Conservation (phyloP, 108 stramenopile genomes). For the Aurantiochytrium sp. region DNA sequence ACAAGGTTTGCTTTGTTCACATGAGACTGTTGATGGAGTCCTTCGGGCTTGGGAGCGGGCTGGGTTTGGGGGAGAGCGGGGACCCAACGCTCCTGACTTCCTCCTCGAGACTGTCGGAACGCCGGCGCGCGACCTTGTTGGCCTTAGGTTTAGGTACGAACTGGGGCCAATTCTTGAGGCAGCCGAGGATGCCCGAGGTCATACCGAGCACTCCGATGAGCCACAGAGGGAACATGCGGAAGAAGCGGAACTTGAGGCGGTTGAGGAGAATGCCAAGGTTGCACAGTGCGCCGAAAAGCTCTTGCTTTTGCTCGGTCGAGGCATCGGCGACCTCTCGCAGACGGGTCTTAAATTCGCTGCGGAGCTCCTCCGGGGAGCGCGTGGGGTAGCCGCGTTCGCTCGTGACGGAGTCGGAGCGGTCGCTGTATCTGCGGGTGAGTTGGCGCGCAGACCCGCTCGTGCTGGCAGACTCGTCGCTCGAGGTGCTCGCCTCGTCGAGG, state of each 20-base stretch:
- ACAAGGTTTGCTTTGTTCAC: no score
- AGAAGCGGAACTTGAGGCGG: slow-evolving; percentile 1
- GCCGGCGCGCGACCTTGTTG: neutral
- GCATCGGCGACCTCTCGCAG: neutral
- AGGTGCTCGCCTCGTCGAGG: neutral
- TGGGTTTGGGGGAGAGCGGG: neutral
- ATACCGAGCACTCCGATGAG: neutral
- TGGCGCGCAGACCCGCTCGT: neutral
- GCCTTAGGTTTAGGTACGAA: slow-evolving; percentile 13
- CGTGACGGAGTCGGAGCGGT: neutral
- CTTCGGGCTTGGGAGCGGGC: neutral
- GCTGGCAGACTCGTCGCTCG: neutral
- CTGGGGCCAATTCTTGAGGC: slow-evolving; percentile 1
- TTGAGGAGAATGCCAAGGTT: slow-evolving; percentile 23
- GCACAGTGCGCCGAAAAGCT: neutral
- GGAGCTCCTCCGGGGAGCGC: neutral
- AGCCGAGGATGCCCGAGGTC: neutral
- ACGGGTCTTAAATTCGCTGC: neutral
- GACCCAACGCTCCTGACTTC: neutral
- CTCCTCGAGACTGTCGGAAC: neutral
- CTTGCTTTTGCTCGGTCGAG: neutral
- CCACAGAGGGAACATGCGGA: neutral
- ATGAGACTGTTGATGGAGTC: neutral
- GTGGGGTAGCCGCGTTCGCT: neutral
- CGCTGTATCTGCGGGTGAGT: neutral